These are phyloP conservation scores for Brettanomyces custersianus DNA, from an alignment of 805 yeast genomes.

Conservation along the genomic window DNA sequence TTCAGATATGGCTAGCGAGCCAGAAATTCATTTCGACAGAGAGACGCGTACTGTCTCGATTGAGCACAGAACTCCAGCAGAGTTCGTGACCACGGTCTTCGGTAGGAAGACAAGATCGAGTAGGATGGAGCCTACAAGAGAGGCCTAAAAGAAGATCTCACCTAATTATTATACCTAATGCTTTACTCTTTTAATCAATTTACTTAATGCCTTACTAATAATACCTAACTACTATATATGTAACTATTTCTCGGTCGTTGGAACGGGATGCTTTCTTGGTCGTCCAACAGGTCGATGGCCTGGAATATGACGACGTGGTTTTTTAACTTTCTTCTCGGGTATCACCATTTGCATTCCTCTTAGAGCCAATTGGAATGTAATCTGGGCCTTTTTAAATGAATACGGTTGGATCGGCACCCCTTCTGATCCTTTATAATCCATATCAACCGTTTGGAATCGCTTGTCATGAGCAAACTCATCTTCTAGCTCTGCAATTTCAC, in stretches of 20 bases:
- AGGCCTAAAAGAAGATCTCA: not conserved
- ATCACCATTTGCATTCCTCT: not conserved
- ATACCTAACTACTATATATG: no score
- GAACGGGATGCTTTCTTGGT: no score
- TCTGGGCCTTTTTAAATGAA: not conserved
- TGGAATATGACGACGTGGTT: no score
- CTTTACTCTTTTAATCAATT: no score
- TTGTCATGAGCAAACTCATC: not conserved
- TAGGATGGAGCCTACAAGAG: not conserved
- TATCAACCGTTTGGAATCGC: not conserved
- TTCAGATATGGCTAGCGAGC: slow-evolving; percentile 31
- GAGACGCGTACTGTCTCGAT: slow-evolving; percentile 17
- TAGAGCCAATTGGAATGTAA: not conserved
- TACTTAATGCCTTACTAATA: no score
- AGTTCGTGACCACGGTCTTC: slow-evolving; percentile 5
- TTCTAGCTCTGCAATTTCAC: not conserved
- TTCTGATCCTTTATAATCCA: not conserved
- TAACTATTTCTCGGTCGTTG: no score
- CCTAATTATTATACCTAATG: no score
- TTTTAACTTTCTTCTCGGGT: no score
- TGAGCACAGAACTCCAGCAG: slow-evolving; percentile 39
- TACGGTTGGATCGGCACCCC: not conserved
- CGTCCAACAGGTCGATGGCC: no score
- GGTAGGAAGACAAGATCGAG: no score
- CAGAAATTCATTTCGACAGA: slow-evolving; percentile 65